Evolutionary conservation across 179 eudicot species (phyloP).

Genomic region (Silene vulgaris): DNA sequence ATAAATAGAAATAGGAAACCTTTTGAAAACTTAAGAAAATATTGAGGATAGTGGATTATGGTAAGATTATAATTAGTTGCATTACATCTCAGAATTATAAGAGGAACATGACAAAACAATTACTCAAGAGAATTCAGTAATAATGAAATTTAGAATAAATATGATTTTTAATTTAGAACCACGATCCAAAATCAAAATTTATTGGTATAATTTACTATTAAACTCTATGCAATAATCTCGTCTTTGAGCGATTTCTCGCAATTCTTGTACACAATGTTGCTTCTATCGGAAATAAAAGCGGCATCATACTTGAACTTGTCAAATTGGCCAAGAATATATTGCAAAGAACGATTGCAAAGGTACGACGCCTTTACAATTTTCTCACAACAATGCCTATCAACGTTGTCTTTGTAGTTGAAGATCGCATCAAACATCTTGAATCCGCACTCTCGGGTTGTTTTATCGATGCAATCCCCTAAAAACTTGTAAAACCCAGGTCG

Average conservation of each 20-base stretch:
- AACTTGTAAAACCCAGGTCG: constrained; percentile 17
- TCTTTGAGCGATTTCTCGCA: neutral
- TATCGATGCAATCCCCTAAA: constrained; percentile 16
- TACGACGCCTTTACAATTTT: constrained; percentile 9
- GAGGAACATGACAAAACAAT: neutral
- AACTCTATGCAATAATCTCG: neutral
- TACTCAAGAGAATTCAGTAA: too few species aligned
- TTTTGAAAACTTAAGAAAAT: too few species aligned
- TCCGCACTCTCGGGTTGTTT: constrained; percentile 16
- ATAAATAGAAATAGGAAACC: too few species aligned
- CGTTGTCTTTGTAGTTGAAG: neutral
- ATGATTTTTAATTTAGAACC: too few species aligned
- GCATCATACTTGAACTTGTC: constrained; percentile 18
- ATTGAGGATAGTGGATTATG: too few species aligned
- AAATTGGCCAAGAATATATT: constrained; percentile 2
- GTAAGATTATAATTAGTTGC: too few species aligned
- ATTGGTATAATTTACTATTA: neutral
- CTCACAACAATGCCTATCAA: constrained; percentile 1
- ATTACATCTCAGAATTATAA: too few species aligned
- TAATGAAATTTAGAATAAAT: too few species aligned
- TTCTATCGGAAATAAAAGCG: neutral
- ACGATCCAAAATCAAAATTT: neutral
- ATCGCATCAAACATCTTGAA: constrained; percentile 8
- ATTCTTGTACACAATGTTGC: constrained; percentile 8
- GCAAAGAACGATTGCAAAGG: constrained; percentile 21